Percentiles rank a stretch among this genome's conserved stretches.
These are phyloP conservation scores for Puccinia polysora DNA, from an alignment of 1,284 basidiomycete genomes.

Conservation along the genomic window DNA sequence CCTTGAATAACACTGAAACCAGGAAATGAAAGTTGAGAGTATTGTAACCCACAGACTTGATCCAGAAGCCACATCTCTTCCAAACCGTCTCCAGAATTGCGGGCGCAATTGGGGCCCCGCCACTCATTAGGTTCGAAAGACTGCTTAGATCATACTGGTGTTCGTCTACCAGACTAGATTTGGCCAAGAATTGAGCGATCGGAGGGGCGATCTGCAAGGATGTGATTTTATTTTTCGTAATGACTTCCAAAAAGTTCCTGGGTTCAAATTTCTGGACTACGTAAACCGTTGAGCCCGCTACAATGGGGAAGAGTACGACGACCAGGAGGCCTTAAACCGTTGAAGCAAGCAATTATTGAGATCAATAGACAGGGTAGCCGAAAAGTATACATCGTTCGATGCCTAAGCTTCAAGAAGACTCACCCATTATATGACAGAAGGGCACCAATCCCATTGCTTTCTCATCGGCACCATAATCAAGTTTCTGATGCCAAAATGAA, in stretches of 20 bases:
- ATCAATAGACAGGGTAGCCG: neutral
- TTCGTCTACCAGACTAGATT: constrained; percentile 49
- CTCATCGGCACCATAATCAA: constrained; percentile 46
- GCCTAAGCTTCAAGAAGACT: neutral
- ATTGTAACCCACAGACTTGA: constrained; percentile 49
- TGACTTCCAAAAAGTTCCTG: constrained; percentile 51
- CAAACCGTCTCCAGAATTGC: constrained; percentile 53
- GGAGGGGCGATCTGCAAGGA: constrained; percentile 55
- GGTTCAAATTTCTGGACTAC: constrained; percentile 54
- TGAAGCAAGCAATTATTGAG: neutral
- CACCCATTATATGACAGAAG: constrained; percentile 52
- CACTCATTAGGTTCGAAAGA: constrained; percentile 52
- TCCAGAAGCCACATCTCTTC: constrained; percentile 52
- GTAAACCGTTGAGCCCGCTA: constrained; percentile 52
- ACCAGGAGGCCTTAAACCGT: neutral
- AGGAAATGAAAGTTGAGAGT: neutral
- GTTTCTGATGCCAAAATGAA: constrained; percentile 49
- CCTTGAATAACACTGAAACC: neutral
- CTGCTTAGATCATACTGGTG: constrained; percentile 51
- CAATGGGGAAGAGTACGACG: constrained; percentile 8
- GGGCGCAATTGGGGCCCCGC: constrained; percentile 53
- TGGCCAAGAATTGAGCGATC: constrained; percentile 53
- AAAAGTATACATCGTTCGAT: neutral
- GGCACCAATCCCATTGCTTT: constrained; percentile 53
- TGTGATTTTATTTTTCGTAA: constrained; percentile 52